phyloP scores from a whole-genome alignment of 2,329 filamentous ascomycete species.

The Fusarium sp. region DNA sequence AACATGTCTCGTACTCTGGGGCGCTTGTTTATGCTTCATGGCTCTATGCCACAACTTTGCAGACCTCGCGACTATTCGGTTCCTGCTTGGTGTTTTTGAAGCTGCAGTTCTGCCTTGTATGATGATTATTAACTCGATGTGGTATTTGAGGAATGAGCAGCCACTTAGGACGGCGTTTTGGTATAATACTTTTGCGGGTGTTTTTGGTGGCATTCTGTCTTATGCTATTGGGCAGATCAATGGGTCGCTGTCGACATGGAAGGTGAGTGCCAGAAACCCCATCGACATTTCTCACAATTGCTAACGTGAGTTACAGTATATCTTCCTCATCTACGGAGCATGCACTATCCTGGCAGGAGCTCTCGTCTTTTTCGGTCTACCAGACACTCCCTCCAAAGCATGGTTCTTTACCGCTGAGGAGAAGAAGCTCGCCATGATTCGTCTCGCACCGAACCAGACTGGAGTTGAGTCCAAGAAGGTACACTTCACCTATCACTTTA shows the following conservation, averaged over 20 bases:
- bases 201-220: slow-evolving; percentile 48
- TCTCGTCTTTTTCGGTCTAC: slow-evolving; percentile 7
- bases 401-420: slow-evolving; percentile 4
- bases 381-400: slow-evolving; percentile 6
- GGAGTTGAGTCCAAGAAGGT: slow-evolving; percentile 13
- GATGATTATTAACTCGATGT: slow-evolving; percentile 48
- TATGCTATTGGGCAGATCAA: slow-evolving; percentile 48
- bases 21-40: slow-evolving; percentile 41
- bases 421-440: slow-evolving; percentile 6
- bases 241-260: slow-evolving; percentile 39
- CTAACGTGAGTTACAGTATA: slow-evolving; percentile 3
- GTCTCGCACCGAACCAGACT: background rate
- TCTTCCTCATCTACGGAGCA: slow-evolving; percentile 44
- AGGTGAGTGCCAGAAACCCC: background rate
- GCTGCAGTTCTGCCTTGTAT: slow-evolving; percentile 45
- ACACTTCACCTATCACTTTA: fast-evolving
- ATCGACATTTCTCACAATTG: fast-evolving
- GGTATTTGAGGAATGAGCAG: slow-evolving; percentile 49
- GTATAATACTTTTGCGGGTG: slow-evolving; percentile 48
- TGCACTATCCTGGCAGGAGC: background rate
- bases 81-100: slow-evolving; percentile 47
- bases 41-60: slow-evolving; percentile 41
- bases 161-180: slow-evolving; percentile 48
- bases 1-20: slow-evolving; percentile 38
- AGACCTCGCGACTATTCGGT: slow-evolving; percentile 41